A percentile compares a stretch with the other conserved stretches of the same genome.
phyloP scores from a whole-genome alignment of 2,329 filamentous ascomycete species.

The Venturia nashicola region DNA sequence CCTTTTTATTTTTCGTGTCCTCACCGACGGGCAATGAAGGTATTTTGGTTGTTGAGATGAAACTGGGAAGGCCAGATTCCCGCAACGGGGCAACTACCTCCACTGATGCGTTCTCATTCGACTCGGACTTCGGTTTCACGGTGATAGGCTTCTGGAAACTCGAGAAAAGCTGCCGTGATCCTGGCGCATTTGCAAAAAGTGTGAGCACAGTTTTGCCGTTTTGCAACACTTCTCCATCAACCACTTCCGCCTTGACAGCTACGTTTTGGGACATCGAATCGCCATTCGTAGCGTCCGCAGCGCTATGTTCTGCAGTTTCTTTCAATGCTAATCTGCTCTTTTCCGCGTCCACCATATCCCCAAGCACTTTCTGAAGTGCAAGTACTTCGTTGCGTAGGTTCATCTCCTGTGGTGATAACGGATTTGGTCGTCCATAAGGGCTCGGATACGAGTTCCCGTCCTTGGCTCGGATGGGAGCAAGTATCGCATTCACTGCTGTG shows the following conservation, averaged over 20 bases:
- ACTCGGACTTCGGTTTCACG: constrained; percentile 18
- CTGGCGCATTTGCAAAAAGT: constrained; percentile 61
- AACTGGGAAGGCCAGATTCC: constrained; percentile 59
- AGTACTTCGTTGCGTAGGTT: background rate
- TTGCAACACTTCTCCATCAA: constrained; percentile 19
- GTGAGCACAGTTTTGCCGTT: constrained; percentile 55
- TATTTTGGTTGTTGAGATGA: constrained; percentile 58
- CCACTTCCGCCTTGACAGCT: constrained; percentile 1
- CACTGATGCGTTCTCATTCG: constrained; percentile 27
- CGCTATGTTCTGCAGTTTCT: background rate
- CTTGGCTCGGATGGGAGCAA: constrained; percentile 7
- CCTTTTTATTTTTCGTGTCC: constrained; percentile 38
- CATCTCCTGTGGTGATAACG: constrained; percentile 5
- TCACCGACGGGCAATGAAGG: constrained; percentile 35
- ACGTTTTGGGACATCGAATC: background rate
- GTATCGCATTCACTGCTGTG: background rate
- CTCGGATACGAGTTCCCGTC: background rate
- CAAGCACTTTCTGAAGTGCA: constrained; percentile 8
- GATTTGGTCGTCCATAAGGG: constrained; percentile 2
- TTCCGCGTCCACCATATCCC: constrained; percentile 6
- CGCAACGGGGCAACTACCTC: constrained; percentile 40
- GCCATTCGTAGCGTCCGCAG: constrained; percentile 1
- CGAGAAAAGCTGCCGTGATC: constrained; percentile 71
- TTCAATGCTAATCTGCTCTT: background rate
- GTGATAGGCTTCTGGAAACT: constrained; percentile 53